A percentile compares a stretch with the other conserved stretches of the same genome.
These are phyloP conservation scores for Colletotrichum destructivum DNA, from an alignment of 2,329 filamentous ascomycete genomes.

Conservation along the genomic window DNA sequence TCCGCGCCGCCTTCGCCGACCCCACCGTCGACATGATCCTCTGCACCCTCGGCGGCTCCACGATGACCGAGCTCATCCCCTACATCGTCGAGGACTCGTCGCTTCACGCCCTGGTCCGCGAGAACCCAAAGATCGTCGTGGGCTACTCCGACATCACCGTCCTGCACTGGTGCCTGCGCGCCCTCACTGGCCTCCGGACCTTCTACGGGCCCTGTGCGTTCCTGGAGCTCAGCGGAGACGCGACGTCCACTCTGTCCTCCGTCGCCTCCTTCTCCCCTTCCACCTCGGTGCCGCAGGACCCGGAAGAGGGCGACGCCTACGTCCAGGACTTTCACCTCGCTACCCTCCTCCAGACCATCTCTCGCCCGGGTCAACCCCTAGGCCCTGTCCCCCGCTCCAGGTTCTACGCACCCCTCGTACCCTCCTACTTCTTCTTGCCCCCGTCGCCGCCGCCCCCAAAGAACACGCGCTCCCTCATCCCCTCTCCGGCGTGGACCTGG, in stretches of 20 bases:
- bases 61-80: slow-evolving; percentile 58
- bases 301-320: slow-evolving; percentile 44
- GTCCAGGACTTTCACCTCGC: slow-evolving; percentile 50
- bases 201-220: slow-evolving; percentile 60
- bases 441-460: slow-evolving; percentile 43
- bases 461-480: slow-evolving; percentile 47
- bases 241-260: slow-evolving; percentile 28
- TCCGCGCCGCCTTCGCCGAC: slow-evolving; percentile 56
- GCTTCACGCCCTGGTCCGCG: slow-evolving; percentile 51
- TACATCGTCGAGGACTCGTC: slow-evolving; percentile 53
- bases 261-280: slow-evolving; percentile 18
- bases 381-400: slow-evolving; percentile 52
- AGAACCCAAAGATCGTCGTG: slow-evolving; percentile 58
- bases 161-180: slow-evolving; percentile 59
- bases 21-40: slow-evolving; percentile 54
- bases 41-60: slow-evolving; percentile 57
- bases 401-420: slow-evolving; percentile 48
- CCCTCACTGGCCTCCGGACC: slow-evolving; percentile 56
- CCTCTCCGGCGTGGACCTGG: slow-evolving; percentile 55
- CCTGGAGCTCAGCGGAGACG: slow-evolving; percentile 55
- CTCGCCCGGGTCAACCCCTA: slow-evolving; percentile 44
- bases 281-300: background rate
- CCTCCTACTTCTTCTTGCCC: slow-evolving; percentile 44
- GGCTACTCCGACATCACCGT: slow-evolving; percentile 60
- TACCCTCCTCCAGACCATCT: slow-evolving; percentile 52